Percentiles rank a stretch among this genome's conserved stretches.
These are phyloP conservation scores for Meyerozyma carpophila DNA, from an alignment of 1,139 yeast species.

Conservation along the genomic window DNA sequence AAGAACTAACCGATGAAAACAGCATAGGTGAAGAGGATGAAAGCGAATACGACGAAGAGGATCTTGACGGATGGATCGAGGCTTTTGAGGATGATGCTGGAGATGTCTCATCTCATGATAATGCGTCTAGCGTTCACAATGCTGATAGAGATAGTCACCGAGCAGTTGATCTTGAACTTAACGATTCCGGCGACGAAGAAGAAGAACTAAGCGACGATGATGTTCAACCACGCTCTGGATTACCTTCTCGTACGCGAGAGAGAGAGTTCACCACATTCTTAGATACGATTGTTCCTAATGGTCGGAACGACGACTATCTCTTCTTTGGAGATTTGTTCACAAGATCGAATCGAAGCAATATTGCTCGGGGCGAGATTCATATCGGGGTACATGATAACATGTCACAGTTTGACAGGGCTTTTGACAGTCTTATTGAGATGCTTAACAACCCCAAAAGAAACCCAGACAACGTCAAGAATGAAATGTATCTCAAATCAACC, in stretches of 20 bases:
- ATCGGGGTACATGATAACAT: conserved; percentile 2
- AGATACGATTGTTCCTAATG: background rate
- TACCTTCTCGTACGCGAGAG: background rate
- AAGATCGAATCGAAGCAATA: background rate
- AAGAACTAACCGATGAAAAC: conserved; percentile 23
- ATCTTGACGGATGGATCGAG: conserved; percentile 42
- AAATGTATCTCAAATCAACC: conserved; percentile 48
- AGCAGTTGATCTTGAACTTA: background rate
- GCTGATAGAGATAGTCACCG: background rate
- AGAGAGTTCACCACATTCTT: conserved; percentile 1
- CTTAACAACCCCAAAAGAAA: conserved; percentile 8
- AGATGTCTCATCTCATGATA: conserved; percentile 3
- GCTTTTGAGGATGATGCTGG: conserved; percentile 23
- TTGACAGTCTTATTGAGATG: conserved; percentile 22
- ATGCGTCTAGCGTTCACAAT: background rate
- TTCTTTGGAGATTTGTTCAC: conserved; percentile 1
- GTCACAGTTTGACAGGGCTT: conserved; percentile 19
- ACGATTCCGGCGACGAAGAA: background rate
- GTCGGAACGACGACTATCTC: background rate
- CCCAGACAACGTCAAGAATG: conserved; percentile 8
- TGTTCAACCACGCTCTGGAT: background rate
- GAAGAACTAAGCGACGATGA: background rate
- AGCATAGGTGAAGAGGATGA: conserved; percentile 14
- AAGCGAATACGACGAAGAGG: conserved; percentile 37
- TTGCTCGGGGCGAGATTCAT: background rate